These are phyloP conservation scores for Penicillium paneum DNA, from an alignment of 2,329 filamentous ascomycete genomes.

Conservation along the genomic window DNA sequence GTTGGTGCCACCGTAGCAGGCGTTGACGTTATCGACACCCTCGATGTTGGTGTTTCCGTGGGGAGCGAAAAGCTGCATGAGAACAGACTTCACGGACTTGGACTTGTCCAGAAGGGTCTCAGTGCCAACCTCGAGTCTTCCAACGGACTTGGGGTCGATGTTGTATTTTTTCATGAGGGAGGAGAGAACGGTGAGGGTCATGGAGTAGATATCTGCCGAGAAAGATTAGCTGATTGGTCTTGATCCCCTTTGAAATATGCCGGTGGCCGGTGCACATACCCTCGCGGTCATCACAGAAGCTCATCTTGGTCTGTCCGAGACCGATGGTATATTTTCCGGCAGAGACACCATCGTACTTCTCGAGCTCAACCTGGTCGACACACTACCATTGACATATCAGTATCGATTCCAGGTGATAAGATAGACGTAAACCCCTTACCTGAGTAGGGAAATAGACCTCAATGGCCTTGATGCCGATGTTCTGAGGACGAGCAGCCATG, in stretches of 20 bases:
- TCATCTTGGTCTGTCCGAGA: constrained; percentile 87
- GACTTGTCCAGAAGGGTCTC: constrained; percentile 86
- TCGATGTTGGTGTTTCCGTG: constrained; percentile 76
- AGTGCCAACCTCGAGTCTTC: constrained; percentile 78
- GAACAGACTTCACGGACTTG: constrained; percentile 83
- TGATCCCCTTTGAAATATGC: neutral
- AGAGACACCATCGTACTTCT: constrained; percentile 81
- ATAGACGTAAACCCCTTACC: constrained; percentile 53
- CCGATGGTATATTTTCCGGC: constrained; percentile 87
- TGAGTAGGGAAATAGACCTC: constrained; percentile 85
- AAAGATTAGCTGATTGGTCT: constrained; percentile 10
- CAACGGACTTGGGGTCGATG: constrained; percentile 73
- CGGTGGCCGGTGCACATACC: constrained; percentile 50
- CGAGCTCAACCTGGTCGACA: constrained; percentile 77
- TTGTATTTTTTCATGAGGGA: constrained; percentile 79
- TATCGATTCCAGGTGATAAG: neutral
- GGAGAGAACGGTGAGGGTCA: constrained; percentile 73
- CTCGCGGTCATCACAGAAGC: constrained; percentile 86
- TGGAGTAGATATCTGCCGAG: constrained; percentile 75
- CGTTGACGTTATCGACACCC: constrained; percentile 78
- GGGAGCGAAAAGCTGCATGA: constrained; percentile 77
- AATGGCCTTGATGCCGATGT: constrained; percentile 90
- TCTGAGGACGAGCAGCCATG: constrained; percentile 76
- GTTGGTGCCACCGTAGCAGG: constrained; percentile 83
- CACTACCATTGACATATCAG: constrained; percentile 54